A percentile compares a stretch with the other conserved stretches of the same genome.
Conservation (phyloP, 2,329 filamentous ascomycete species). For the Aureobasidium sp. region DNA sequence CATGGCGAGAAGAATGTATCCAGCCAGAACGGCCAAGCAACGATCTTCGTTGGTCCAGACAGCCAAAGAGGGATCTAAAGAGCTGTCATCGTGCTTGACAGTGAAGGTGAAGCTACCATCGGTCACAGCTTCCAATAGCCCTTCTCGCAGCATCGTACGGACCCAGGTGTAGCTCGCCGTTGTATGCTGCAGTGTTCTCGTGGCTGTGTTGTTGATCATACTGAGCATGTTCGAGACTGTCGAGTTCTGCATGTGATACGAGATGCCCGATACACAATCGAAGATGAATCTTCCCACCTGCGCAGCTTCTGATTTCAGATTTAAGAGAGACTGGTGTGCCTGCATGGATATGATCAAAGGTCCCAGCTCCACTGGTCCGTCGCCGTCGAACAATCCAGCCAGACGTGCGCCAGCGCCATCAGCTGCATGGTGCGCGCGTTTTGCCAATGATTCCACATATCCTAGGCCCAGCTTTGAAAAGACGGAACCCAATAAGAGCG, state of each 20-base stretch:
- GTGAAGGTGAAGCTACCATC: constrained; percentile 13
- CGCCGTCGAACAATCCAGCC: not conserved
- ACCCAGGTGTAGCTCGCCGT: not conserved
- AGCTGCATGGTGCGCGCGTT: not conserved
- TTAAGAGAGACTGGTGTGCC: constrained; percentile 13
- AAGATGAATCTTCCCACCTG: not conserved
- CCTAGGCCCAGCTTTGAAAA: not conserved
- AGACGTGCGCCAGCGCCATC: not conserved
- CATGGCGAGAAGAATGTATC: constrained; percentile 69
- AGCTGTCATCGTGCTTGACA: not conserved
- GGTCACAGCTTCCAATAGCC: not conserved
- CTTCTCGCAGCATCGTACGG: not conserved
- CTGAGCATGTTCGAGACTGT: not conserved
- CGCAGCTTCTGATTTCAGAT: not conserved
- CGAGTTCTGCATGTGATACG: not conserved
- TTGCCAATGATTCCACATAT: not conserved
- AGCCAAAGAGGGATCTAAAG: constrained; percentile 30
- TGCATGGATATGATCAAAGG: constrained; percentile 13
- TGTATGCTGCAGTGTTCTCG: not conserved
- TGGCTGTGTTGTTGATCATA: not conserved
- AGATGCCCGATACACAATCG: not conserved
- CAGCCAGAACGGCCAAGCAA: constrained; percentile 66
- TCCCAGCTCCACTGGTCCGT: constrained; percentile 4
- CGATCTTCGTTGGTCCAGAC: constrained; percentile 47
- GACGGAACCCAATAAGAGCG: not conserved